These are phyloP conservation scores for Cladosporium sp. DNA, from an alignment of 2,329 filamentous ascomycete species.

Conservation along the genomic window DNA sequence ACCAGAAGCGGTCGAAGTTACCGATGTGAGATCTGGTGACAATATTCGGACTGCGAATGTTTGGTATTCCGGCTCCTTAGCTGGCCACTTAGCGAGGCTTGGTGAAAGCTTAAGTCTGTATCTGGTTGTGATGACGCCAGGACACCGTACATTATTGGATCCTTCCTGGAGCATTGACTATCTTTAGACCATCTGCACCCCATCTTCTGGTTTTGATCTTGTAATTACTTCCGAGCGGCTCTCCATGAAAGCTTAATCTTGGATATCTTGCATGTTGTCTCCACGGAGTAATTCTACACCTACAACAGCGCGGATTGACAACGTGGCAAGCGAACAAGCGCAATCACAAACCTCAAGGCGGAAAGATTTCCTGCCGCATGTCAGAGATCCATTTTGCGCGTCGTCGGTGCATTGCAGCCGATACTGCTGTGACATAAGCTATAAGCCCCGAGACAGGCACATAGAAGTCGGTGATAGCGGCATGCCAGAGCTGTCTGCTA, in stretches of 20 bases:
- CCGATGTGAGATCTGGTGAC: not conserved
- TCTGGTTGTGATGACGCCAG: not conserved
- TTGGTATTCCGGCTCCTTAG: not conserved
- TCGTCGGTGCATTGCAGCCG: not conserved
- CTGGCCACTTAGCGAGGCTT: not conserved
- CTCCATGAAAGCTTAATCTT: not conserved
- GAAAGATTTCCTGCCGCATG: not conserved
- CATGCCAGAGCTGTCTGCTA: not conserved
- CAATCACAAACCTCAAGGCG: not conserved
- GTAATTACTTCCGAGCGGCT: not conserved
- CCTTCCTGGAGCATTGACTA: not conserved
- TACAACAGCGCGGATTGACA: not conserved
- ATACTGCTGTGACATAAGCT: not conserved
- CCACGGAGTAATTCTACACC: not conserved
- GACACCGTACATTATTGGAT: not conserved
- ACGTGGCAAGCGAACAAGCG: not conserved
- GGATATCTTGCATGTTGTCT: not conserved
- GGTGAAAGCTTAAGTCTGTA: not conserved
- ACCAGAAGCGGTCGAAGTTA: not conserved
- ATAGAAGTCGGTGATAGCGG: not conserved
- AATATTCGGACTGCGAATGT: not conserved
- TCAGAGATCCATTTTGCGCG: not conserved
- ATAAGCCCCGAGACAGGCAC: not conserved
- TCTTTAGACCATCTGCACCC: slow-evolving; percentile 4
- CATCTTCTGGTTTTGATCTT: not conserved